Evolutionary conservation across 768 basidiomycete genomes (phyloP), one percentile per base, ranked within the genome.

Genomic region (Boletus vinaceobasis): DNA sequence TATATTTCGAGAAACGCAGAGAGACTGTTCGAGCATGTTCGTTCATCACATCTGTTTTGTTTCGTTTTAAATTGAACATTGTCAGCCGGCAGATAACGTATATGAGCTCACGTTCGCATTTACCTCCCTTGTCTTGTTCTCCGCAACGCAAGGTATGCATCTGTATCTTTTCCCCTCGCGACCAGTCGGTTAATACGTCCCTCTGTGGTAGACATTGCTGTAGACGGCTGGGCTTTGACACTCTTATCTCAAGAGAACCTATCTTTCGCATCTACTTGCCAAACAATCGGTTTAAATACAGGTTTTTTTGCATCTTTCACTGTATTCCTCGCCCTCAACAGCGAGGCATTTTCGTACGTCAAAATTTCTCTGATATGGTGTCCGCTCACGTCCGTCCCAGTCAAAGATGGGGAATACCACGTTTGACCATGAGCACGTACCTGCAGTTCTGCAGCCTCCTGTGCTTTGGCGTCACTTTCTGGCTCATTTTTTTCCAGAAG

Each of bases 261-360:
- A 36, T 93, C 95, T 17, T 99, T 95, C 65, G 97, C 97, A 4
- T 97, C 94, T 17, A 98, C 95, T 7, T 98, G 96, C 54, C 97
- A 99, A 71, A 98, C 97, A 1, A 92, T 98, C 56, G 97, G 97
- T 13, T 78, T 99, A 26, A 98, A 96, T 63, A 90, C 91, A 1
- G 97, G 97, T 6, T 98, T 87, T 71, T 95, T 98, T 65, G 81
- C 94, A 31, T 94, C 93, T 2, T 98, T 97, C 68, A 99, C 97
- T 8, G 93, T 98, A 7, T 98, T 98, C 68, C 80, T 99, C 39
- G 97, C 97, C 0, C 85, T 99, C 68, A 99, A 98, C 68, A 94
- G 92, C 60, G 87, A 93, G 63, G 86, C 88, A 26, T 99, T 99
- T 66, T 82, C 85, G 89, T 91, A 64, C 43, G 84, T 74, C 5